Evolutionary conservation across 2,329 filamentous ascomycete genomes (phyloP).

Genomic region (Fusarium sororula): DNA sequence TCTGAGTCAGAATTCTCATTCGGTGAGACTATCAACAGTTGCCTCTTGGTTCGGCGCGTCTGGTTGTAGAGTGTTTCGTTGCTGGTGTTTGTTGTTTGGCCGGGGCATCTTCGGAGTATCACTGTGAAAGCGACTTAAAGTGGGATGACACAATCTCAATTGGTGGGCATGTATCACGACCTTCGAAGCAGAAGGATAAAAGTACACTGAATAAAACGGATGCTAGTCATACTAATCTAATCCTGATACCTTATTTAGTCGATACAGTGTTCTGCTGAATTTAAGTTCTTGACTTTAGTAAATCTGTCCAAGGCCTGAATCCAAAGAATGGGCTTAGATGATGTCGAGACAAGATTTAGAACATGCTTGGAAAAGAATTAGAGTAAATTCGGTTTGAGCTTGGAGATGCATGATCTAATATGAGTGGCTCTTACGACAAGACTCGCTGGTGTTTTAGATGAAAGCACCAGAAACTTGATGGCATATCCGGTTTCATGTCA

Average conservation of each 20-base stretch:
- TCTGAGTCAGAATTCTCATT: background rate
- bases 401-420: too few species aligned
- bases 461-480: background rate
- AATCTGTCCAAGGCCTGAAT: too few species aligned
- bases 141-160: conserved; percentile 19
- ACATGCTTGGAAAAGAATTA: background rate
- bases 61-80: background rate
- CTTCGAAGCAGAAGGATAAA: background rate
- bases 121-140: background rate
- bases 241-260: background rate
- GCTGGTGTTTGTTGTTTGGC: conserved; percentile 2
- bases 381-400: background rate
- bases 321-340: background rate
- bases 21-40: background rate
- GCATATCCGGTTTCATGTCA: background rate
- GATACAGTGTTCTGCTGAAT: too few species aligned
- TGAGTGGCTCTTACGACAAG: background rate
- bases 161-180: conserved; percentile 13
- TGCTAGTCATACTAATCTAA: background rate
- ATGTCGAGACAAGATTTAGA: background rate
- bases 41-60: background rate
- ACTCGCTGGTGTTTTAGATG: background rate
- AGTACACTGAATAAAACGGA: background rate
- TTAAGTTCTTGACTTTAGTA: background rate
- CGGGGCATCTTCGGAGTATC: conserved; percentile 29